Conservation (phyloP, 345 rosid species). For the Physaria fendleri region DNA sequence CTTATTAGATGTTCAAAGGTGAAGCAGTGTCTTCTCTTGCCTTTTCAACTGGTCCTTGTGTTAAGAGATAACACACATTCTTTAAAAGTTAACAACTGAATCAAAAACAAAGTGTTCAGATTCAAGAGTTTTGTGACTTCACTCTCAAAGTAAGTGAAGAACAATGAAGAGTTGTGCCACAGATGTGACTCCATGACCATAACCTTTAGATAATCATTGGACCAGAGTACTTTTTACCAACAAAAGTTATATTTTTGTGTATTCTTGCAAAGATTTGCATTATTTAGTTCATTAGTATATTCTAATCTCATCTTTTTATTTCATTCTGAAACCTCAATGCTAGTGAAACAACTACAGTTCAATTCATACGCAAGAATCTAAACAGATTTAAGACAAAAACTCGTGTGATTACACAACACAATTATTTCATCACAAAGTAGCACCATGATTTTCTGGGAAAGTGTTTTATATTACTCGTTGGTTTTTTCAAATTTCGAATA, state of each 20-base stretch:
- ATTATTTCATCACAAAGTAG: slow-evolving; percentile 6
- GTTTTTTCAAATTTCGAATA: slow-evolving; percentile 22
- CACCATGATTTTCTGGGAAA: slow-evolving; percentile 28
- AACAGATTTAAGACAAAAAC: slow-evolving; percentile 11
- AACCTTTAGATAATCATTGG: background rate
- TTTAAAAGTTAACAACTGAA: too few species aligned
- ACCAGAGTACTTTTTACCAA: background rate
- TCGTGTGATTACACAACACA: slow-evolving; percentile 8
- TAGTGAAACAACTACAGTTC: background rate
- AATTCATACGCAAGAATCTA: slow-evolving; percentile 13
- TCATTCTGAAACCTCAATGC: background rate
- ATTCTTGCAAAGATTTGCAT: background rate
- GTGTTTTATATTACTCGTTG: background rate
- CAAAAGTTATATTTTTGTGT: background rate
- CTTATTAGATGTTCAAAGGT: slow-evolving; percentile 47
- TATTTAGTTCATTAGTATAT: slow-evolving; percentile 12
- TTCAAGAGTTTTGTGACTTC: too few species aligned
- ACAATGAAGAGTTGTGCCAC: background rate
- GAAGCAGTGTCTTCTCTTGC: slow-evolving; percentile 32
- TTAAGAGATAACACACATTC: too few species aligned
- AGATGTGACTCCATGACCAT: background rate
- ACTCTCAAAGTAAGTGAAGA: slow-evolving; percentile 2
- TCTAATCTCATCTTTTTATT: background rate
- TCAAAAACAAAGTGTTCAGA: too few species aligned
- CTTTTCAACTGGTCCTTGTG: background rate